Conservation (phyloP, 2,329 filamentous ascomycete species). For the Colletotrichum camelliae region DNA sequence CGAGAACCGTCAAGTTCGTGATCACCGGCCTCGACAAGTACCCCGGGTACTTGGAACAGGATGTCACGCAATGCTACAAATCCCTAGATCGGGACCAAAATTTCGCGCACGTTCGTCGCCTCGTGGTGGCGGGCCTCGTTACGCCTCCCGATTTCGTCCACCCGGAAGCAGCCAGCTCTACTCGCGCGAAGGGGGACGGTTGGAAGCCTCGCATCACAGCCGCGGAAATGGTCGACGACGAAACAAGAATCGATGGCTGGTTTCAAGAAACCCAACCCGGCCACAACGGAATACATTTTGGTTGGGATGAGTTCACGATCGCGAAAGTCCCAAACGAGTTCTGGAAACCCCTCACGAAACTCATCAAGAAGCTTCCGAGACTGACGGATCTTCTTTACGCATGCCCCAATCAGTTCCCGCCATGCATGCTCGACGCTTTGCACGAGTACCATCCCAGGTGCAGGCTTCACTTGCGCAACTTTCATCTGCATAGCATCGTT, state of each 20-base stretch:
- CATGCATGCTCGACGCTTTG: neutral
- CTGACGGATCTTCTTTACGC: neutral
- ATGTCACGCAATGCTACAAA: neutral
- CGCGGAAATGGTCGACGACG: neutral
- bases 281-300: neutral
- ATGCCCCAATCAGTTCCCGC: neutral
- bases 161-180: neutral
- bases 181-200: neutral
- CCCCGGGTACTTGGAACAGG: neutral
- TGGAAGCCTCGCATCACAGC: neutral
- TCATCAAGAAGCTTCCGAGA: neutral
- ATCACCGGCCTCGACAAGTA: neutral
- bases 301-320: neutral
- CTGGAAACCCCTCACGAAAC: neutral
- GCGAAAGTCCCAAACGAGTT: neutral
- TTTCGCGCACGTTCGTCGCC: neutral
- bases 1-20: neutral
- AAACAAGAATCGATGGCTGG: neutral
- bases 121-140: neutral
- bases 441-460: neutral
- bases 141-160: neutral
- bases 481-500: neutral
- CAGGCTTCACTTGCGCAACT: neutral
- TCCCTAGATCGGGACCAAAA: neutral
- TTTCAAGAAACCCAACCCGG: neutral